Conservation (phyloP, 306 rosid genomes). For the Fagus sylvatica region DNA sequence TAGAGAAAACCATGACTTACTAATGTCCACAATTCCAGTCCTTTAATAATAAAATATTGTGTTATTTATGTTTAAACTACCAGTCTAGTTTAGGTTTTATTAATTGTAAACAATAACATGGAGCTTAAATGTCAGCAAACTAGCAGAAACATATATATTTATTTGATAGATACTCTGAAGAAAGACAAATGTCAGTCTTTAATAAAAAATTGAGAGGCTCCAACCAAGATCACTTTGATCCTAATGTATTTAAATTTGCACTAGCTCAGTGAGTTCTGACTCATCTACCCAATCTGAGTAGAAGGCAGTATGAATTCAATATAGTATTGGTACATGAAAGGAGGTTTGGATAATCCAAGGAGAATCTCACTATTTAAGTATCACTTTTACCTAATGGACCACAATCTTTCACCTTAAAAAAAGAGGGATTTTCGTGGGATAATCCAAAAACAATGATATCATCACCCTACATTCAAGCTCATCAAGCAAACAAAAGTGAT, state of each 20-base stretch:
- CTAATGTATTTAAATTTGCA: conserved; percentile 39
- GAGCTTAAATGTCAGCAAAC: conserved; percentile 19
- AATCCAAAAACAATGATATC: conserved; percentile 31
- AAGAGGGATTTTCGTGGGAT: conserved; percentile 19
- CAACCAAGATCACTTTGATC: conserved; percentile 20
- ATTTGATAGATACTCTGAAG: conserved; percentile 18
- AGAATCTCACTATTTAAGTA: conserved; percentile 27
- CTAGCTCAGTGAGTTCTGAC: conserved; percentile 24
- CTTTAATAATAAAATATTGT: neutral
- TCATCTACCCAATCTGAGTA: conserved; percentile 9
- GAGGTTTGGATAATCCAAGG: conserved; percentile 4
- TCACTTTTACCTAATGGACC: conserved; percentile 37
- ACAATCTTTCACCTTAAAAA: conserved; percentile 10
- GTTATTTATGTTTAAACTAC: conserved; percentile 25
- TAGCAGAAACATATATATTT: conserved; percentile 11
- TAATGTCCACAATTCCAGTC: neutral
- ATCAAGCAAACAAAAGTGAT: neutral
- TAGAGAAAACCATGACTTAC: conserved; percentile 4
- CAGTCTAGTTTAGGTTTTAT: conserved; percentile 21
- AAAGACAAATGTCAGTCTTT: conserved; percentile 27
- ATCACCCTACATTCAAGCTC: conserved; percentile 7
- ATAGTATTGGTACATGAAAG: neutral
- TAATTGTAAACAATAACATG: conserved; percentile 17
- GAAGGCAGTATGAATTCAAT: neutral
- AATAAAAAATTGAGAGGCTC: conserved; percentile 6